phyloP scores from a whole-genome alignment of 2,329 filamentous ascomycete species.

The Pseudofabraea citricarpa region DNA sequence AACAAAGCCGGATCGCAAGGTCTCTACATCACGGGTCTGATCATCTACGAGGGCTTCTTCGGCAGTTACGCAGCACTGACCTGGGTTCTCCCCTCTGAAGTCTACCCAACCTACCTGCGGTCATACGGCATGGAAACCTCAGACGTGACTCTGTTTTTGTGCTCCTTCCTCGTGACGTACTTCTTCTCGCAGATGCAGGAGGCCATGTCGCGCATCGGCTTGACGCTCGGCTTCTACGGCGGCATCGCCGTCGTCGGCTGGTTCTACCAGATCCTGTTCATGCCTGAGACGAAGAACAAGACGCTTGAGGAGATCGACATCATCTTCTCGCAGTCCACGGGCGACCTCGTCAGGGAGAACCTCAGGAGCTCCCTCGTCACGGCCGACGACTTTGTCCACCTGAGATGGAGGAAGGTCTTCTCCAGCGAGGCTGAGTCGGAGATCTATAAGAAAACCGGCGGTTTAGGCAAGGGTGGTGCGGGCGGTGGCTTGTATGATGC shows the following conservation, averaged over 20 bases:
- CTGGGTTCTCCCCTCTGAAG: constrained; percentile 64
- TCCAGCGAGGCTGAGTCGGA: constrained; percentile 22
- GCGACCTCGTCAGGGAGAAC: constrained; percentile 58
- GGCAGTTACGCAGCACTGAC: constrained; percentile 60
- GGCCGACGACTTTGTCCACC: constrained; percentile 17
- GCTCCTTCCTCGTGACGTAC: constrained; percentile 70
- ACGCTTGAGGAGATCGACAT: constrained; percentile 68
- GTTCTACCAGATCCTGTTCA: constrained; percentile 70
- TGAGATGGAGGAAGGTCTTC: constrained; percentile 25
- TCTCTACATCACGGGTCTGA: constrained; percentile 62
- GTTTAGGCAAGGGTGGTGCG: constrained; percentile 3
- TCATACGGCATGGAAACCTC: constrained; percentile 71
- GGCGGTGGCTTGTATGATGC: constrained; percentile 8
- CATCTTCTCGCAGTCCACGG: constrained; percentile 59
- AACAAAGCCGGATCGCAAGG: constrained; percentile 47
- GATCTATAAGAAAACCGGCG: constrained; percentile 22
- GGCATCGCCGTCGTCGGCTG: constrained; percentile 67
- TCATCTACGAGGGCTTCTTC: constrained; percentile 66
- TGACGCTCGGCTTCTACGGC: constrained; percentile 68
- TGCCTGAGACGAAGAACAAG: constrained; percentile 67
- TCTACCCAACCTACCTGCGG: constrained; percentile 68
- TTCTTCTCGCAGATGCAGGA: constrained; percentile 68
- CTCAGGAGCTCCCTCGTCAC: constrained; percentile 28
- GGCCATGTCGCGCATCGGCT: constrained; percentile 60
- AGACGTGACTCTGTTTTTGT: constrained; percentile 63